Evolutionary conservation across 805 yeast species (phyloP).

Genomic region (Metschnikowia santaceciliae): DNA sequence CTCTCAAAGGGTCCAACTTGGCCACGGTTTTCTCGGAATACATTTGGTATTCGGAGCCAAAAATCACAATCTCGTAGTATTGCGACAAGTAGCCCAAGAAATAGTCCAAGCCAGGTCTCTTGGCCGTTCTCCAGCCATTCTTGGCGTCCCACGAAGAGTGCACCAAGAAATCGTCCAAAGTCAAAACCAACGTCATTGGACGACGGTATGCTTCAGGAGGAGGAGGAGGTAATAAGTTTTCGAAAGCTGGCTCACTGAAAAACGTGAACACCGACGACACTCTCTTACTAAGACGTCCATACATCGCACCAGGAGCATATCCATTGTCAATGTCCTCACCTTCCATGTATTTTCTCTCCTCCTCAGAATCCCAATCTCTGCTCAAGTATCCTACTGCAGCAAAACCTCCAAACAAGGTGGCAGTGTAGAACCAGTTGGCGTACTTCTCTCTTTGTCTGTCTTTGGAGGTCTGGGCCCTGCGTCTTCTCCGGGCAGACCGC

Average conservation of each 20-base stretch:
- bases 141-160: conserved; percentile 91
- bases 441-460: conserved; percentile 80
- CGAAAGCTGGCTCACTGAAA: conserved; percentile 91
- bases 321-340: conserved; percentile 60
- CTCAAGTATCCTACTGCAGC: conserved; percentile 63
- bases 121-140: conserved; percentile 97
- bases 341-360: conserved; percentile 52
- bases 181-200: conserved; percentile 84
- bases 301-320: conserved; percentile 59
- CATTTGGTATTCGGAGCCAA: conserved; percentile 80
- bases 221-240: conserved; percentile 90
- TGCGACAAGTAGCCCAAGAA: conserved; percentile 91
- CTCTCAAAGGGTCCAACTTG: conserved; percentile 91
- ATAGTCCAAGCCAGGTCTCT: conserved; percentile 97
- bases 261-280: conserved; percentile 70
- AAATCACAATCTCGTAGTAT: conserved; percentile 92
- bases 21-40: conserved; percentile 79
- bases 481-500: conserved; percentile 24
- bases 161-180: conserved; percentile 83
- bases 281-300: conserved; percentile 67
- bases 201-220: conserved; percentile 87
- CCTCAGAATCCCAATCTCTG: conserved; percentile 82
- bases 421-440: conserved; percentile 68
- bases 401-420: conserved; percentile 49
- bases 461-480: conserved; percentile 55